A percentile compares a stretch with the other conserved stretches of the same genome.
Conservation (phyloP, 352 stramenopile genomes). For the Aphanomyces euteiches region DNA sequence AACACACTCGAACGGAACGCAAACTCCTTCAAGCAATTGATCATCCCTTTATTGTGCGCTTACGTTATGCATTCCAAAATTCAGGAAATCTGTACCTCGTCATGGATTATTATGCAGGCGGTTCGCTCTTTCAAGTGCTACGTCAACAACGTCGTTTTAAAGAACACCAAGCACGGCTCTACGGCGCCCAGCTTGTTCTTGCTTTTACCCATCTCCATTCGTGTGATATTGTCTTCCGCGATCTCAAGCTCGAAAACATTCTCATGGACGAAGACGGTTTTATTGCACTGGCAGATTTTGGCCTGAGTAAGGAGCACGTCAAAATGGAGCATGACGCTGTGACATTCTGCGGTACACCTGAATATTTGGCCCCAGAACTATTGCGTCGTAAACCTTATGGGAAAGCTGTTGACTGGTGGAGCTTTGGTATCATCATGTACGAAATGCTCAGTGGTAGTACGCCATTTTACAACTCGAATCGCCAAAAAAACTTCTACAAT, state of each 20-base stretch:
- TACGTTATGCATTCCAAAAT: conserved; percentile 86
- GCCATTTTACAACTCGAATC: conserved; percentile 73
- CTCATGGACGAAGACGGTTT: conserved; percentile 79
- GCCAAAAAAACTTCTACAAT: conserved; percentile 84
- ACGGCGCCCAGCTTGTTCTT: conserved; percentile 77
- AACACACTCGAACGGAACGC: conserved; percentile 89
- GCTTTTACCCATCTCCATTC: conserved; percentile 79
- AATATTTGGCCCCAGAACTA: conserved; percentile 82
- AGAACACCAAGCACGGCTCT: conserved; percentile 63
- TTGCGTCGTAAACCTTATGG: conserved; percentile 71
- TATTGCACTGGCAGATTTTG: conserved; percentile 86
- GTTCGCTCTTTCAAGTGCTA: conserved; percentile 80
- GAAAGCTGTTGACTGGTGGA: conserved; percentile 86
- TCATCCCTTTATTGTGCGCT: conserved; percentile 81
- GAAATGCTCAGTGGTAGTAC: conserved; percentile 81
- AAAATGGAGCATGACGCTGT: conserved; percentile 48
- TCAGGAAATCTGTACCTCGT: conserved; percentile 84
- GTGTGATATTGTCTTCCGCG: conserved; percentile 82
- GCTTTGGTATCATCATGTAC: conserved; percentile 76
- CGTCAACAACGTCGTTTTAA: conserved; percentile 65
- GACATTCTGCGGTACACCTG: conserved; percentile 79
- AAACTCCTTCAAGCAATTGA: conserved; percentile 82
- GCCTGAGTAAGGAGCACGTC: conserved; percentile 62
- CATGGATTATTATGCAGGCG: conserved; percentile 87
- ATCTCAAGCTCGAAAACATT: conserved; percentile 86